phyloP scores from a whole-genome alignment of 2,329 filamentous ascomycete genomes.

The Exophiala mesophila region DNA sequence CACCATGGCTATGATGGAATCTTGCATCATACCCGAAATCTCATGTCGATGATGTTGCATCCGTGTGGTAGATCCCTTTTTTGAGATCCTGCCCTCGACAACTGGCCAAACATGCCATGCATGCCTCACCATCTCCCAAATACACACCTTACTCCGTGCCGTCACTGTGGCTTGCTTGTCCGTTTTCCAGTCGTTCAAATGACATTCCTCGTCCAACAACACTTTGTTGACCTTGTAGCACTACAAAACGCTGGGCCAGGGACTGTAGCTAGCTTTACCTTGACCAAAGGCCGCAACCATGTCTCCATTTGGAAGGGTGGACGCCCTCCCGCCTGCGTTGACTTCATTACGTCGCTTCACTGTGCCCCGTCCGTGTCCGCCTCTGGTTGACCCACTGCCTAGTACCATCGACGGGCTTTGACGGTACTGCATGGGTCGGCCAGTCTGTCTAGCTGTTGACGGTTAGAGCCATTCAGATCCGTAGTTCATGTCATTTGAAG shows the following conservation, averaged over 20 bases:
- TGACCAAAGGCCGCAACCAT: too few species aligned
- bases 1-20: constrained; percentile 7
- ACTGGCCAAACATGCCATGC: too few species aligned
- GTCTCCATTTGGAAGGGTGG: not conserved
- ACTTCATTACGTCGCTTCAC: constrained; percentile 24
- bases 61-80: too few species aligned
- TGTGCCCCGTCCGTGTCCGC: constrained; percentile 3
- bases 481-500: constrained; percentile 16
- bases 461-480: constrained; percentile 13
- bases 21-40: not conserved
- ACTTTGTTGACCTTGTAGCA: not conserved
- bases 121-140: too few species aligned
- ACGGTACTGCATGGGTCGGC: constrained; percentile 12
- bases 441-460: constrained; percentile 16
- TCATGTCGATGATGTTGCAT: constrained; percentile 3
- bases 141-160: too few species aligned
- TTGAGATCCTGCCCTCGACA: too few species aligned
- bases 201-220: not conserved
- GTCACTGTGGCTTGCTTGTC: constrained; percentile 12
- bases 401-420: constrained; percentile 15
- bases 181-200: constrained; percentile 5
- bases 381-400: constrained; percentile 6
- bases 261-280: too few species aligned
- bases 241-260: not conserved
- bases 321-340: constrained; percentile 11